Conservation (phyloP, 257 asterid species). For the Mitragyna speciosa region DNA sequence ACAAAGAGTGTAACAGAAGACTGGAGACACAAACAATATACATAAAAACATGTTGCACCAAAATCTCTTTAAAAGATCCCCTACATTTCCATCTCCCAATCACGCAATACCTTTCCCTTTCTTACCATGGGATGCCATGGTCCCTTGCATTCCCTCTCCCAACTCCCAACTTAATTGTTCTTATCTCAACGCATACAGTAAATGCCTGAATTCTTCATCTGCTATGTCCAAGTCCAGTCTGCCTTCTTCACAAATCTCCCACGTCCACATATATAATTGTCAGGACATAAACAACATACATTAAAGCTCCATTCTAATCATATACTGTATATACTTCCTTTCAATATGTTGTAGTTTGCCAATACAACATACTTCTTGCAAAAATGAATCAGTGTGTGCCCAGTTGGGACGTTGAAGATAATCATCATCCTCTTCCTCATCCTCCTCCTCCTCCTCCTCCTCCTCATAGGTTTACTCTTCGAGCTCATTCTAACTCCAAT, state of each 20-base stretch:
- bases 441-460: neutral
- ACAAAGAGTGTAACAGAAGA: too few species aligned
- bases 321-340: neutral
- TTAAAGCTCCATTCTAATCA: neutral
- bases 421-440: constrained; percentile 9
- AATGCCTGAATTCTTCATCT: constrained; percentile 16
- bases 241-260: constrained; percentile 4
- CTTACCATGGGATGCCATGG: constrained; percentile 16
- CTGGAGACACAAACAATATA: too few species aligned
- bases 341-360: neutral
- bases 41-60: constrained; percentile 3
- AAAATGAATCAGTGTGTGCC: constrained; percentile 75
- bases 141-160: constrained; percentile 27
- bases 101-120: constrained; percentile 13
- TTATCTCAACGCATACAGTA: constrained; percentile 25
- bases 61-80: constrained; percentile 20
- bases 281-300: neutral
- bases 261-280: constrained; percentile 29
- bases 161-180: constrained; percentile 16
- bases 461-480: constrained; percentile 16
- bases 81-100: constrained; percentile 15
- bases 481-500: constrained; percentile 24
- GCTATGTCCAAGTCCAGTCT: neutral
- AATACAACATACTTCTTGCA: neutral
- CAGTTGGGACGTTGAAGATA: constrained; percentile 56